Conservation (phyloP, 441 rosid genomes). For the Flueggea neowawraea region DNA sequence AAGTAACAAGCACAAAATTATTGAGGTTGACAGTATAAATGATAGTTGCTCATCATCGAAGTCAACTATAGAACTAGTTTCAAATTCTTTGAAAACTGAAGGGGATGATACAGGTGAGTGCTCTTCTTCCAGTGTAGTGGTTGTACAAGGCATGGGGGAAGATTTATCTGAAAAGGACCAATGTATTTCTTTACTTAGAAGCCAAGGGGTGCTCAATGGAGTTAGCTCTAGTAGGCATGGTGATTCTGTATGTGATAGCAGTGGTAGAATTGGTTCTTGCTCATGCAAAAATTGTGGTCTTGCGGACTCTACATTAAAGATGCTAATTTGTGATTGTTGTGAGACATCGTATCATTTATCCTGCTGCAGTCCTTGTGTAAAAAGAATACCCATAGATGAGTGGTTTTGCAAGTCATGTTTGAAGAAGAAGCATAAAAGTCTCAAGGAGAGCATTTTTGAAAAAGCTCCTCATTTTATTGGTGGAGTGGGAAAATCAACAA, state of each 20-base stretch:
- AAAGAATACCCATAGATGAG: constrained; percentile 54
- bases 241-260: constrained; percentile 26
- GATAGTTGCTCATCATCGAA: constrained; percentile 66
- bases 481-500: constrained; percentile 32
- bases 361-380: constrained; percentile 61
- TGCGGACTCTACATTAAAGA: constrained; percentile 36
- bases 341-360: constrained; percentile 79
- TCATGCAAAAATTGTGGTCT: constrained; percentile 71
- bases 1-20: constrained; percentile 25
- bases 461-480: constrained; percentile 33
- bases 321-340: constrained; percentile 90
- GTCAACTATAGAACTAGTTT: constrained; percentile 51
- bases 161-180: constrained; percentile 36
- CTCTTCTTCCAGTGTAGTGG: constrained; percentile 53
- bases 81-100: constrained; percentile 41
- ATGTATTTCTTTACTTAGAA: constrained; percentile 34
- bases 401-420: constrained; percentile 83
- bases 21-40: constrained; percentile 56
- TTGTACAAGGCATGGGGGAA: constrained; percentile 25
- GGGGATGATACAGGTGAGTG: constrained; percentile 58
- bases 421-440: constrained; percentile 44
- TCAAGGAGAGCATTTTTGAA: constrained; percentile 27
- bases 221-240: constrained; percentile 15
- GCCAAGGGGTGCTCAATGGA: constrained; percentile 31
- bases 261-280: constrained; percentile 31